A percentile compares a stretch with the other conserved stretches of the same genome.
Conservation (phyloP, 2,329 filamentous ascomycete species). For the Plectosphaerella plurivora region DNA sequence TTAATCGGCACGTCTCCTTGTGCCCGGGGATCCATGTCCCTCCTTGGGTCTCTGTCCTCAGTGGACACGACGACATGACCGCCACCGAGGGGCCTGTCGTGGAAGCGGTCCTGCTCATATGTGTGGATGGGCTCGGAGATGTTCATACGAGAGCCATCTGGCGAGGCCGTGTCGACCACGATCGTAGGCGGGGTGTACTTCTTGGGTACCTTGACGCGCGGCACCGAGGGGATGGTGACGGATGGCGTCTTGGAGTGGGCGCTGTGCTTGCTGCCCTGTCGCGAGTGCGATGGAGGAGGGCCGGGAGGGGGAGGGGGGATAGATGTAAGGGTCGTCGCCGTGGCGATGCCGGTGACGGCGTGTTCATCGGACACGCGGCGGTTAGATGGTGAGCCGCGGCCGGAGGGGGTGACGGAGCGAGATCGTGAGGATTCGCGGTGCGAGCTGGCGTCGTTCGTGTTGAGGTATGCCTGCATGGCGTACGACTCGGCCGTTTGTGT, state of each 20-base stretch:
- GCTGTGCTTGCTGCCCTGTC: conserved; percentile 7
- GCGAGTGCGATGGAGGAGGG: conserved; percentile 13
- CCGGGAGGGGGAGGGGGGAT: conserved; percentile 20
- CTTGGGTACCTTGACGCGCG: conserved; percentile 33
- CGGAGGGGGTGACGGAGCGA: conserved; percentile 13
- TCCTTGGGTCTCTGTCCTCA: background rate
- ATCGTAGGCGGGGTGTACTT: conserved; percentile 34
- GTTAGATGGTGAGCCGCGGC: conserved; percentile 8
- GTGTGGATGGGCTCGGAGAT: conserved; percentile 23
- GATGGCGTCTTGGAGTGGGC: conserved; percentile 22
- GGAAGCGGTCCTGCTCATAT: conserved; percentile 17
- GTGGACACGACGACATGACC: background rate
- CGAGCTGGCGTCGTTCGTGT: conserved; percentile 18
- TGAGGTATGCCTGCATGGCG: conserved; percentile 31
- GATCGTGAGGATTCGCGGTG: background rate
- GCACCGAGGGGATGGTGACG: conserved; percentile 31
- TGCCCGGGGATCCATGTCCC: conserved; percentile 4
- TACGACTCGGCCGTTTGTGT: conserved; percentile 24
- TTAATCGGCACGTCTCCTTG: conserved; percentile 24
- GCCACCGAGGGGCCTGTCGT: conserved; percentile 16
- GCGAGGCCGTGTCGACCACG: conserved; percentile 21
- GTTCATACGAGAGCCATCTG: conserved; percentile 18
- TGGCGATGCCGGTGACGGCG: conserved; percentile 2
- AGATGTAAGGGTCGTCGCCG: conserved; percentile 1
- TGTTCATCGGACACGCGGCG: conserved; percentile 4